Conservation (phyloP, 1,284 basidiomycete genomes). For the Fomes fomentarius region DNA sequence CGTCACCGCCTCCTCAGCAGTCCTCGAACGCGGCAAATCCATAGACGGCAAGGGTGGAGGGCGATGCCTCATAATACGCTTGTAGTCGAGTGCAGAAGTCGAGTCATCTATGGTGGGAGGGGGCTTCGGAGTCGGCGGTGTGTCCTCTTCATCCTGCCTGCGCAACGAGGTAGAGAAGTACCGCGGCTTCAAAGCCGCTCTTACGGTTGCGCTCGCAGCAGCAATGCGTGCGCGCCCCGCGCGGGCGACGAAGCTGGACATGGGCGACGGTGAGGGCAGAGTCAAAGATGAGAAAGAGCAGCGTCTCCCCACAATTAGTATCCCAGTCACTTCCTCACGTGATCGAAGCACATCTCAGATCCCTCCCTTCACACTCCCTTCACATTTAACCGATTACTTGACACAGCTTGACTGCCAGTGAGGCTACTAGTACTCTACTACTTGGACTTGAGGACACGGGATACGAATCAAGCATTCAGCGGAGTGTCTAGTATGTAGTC, state of each 20-base stretch:
- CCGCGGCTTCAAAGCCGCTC: slow-evolving; percentile 24
- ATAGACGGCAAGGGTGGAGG: slow-evolving; percentile 80
- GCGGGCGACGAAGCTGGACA: slow-evolving; percentile 16
- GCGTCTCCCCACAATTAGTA: not conserved
- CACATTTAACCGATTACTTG: not conserved
- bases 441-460: no score
- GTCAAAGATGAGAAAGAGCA: not conserved
- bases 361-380: not conserved
- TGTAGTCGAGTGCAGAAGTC: slow-evolving; percentile 95
- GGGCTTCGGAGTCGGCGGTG: slow-evolving; percentile 51
- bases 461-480: no score
- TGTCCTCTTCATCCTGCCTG: slow-evolving; percentile 34
- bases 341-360: slow-evolving; percentile 8
- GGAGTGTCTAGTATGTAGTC: no score
- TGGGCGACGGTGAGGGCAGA: not conserved
- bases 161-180: slow-evolving; percentile 40
- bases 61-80: slow-evolving; percentile 68
- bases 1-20: slow-evolving; percentile 92
- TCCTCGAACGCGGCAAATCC: slow-evolving; percentile 75
- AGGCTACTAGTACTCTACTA: no score
- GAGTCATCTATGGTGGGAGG: slow-evolving; percentile 84
- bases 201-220: slow-evolving; percentile 1
- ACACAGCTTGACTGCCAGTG: no score
- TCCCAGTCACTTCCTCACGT: slow-evolving; percentile 24
- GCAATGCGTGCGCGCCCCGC: slow-evolving; percentile 15